Conservation (phyloP, 1,284 basidiomycete genomes). For the Mycena sp. region DNA sequence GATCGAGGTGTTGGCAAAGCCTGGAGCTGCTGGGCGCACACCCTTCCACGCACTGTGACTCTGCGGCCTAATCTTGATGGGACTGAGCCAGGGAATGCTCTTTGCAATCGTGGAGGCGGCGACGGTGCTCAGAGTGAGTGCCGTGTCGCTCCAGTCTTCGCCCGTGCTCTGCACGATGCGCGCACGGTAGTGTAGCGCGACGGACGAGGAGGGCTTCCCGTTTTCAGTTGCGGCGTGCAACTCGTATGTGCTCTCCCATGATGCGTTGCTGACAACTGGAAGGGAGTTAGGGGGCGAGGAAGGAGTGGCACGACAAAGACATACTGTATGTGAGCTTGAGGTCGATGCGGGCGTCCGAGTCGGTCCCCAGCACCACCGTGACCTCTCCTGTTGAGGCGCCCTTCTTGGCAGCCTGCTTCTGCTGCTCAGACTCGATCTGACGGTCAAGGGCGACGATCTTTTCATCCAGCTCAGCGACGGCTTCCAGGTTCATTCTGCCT, state of each 20-base stretch:
- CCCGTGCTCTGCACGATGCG: slow-evolving; percentile 64
- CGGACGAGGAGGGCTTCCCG: slow-evolving; percentile 52
- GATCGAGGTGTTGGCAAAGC: background rate
- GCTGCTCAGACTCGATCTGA: slow-evolving; percentile 47
- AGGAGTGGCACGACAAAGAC: slow-evolving; percentile 32
- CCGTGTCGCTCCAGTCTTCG: slow-evolving; percentile 64
- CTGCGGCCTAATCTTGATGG: slow-evolving; percentile 43
- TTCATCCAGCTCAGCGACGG: slow-evolving; percentile 49
- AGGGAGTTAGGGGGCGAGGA: background rate
- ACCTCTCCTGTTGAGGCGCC: slow-evolving; percentile 48
- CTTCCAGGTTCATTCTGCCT: slow-evolving; percentile 47
- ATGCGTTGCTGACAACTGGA: slow-evolving; percentile 59
- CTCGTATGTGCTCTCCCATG: slow-evolving; percentile 66
- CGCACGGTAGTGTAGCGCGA: slow-evolving; percentile 65
- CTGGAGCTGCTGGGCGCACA: background rate
- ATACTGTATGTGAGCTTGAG: slow-evolving; percentile 65
- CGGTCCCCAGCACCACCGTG: slow-evolving; percentile 50
- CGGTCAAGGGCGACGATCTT: slow-evolving; percentile 51
- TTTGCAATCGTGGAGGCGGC: slow-evolving; percentile 43
- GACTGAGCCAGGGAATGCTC: slow-evolving; percentile 45
- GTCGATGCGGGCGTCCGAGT: slow-evolving; percentile 47
- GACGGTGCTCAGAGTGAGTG: slow-evolving; percentile 64
- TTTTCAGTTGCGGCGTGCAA: slow-evolving; percentile 59
- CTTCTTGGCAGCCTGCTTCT: slow-evolving; percentile 45
- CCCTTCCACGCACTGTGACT: background rate